These are phyloP conservation scores for Calonectria ilicicola DNA, from an alignment of 2,329 filamentous ascomycete genomes.

Conservation along the genomic window DNA sequence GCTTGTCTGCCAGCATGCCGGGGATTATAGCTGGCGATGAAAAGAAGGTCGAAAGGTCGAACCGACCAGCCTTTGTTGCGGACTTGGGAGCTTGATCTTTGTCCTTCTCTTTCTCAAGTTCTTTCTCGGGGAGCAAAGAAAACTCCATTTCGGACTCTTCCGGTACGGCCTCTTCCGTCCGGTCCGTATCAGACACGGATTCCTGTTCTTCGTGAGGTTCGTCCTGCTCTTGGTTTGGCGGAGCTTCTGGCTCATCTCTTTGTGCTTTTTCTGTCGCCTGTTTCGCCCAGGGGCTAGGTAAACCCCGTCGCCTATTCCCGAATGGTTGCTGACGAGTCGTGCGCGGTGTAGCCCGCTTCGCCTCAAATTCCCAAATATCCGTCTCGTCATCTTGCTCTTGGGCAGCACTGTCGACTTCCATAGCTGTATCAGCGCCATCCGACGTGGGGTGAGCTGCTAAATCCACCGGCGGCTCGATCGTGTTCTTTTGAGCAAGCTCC, in stretches of 20 bases:
- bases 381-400: constrained; percentile 55
- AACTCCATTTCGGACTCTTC: constrained; percentile 49
- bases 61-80: constrained; percentile 47
- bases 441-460: constrained; percentile 21
- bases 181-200: constrained; percentile 26
- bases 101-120: constrained; percentile 18
- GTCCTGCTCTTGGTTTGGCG: background rate
- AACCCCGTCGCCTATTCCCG: constrained; percentile 40
- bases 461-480: background rate
- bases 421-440: constrained; percentile 17
- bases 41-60: constrained; percentile 68
- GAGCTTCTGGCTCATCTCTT: background rate
- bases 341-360: constrained; percentile 58
- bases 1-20: constrained; percentile 47
- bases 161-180: constrained; percentile 22
- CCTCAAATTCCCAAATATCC: constrained; percentile 70
- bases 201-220: constrained; percentile 11
- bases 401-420: constrained; percentile 25
- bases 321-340: constrained; percentile 46
- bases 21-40: constrained; percentile 64
- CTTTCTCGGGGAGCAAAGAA: constrained; percentile 55
- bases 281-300: constrained; percentile 56
- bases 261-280: constrained; percentile 36
- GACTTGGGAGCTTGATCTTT: constrained; percentile 33
- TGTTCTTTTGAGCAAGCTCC: constrained; percentile 36